A percentile compares a stretch with the other conserved stretches of the same genome.
Evolutionary conservation across 176 grass and related monocot genomes (phyloP).

Genomic region (Triticum urartu): DNA sequence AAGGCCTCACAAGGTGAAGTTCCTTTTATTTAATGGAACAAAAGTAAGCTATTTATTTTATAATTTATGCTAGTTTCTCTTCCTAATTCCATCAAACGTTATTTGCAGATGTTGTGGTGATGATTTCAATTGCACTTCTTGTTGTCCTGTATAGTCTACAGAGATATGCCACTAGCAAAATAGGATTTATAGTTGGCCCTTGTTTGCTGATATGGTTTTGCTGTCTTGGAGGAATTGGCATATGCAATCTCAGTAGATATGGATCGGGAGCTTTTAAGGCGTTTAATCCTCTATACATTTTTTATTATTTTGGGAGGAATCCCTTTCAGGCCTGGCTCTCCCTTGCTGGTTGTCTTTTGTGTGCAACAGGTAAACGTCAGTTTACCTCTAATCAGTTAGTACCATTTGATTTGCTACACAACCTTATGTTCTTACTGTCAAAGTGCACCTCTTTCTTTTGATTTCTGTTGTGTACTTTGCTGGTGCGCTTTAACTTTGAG

Average conservation of each 20-base stretch:
- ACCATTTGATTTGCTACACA: not conserved
- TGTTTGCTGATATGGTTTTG: conserved; percentile 97
- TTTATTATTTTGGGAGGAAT: conserved; percentile 84
- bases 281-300: conserved; percentile 86
- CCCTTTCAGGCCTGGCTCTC: conserved; percentile 82
- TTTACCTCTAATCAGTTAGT: not conserved
- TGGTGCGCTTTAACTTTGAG: not conserved
- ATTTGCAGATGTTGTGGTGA: conserved; percentile 76
- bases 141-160: conserved; percentile 80
- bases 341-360: conserved; percentile 84
- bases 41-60: not conserved
- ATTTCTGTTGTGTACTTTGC: conserved; percentile 16
- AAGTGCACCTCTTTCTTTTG: not conserved
- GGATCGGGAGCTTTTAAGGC: conserved; percentile 65
- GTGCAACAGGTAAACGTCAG: conserved; percentile 66
- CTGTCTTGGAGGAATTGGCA: conserved; percentile 79
- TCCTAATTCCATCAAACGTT: conserved; percentile 23
- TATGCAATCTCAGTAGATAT: conserved; percentile 86
- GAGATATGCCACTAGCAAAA: conserved; percentile 92
- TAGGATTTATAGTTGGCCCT: conserved; percentile 85
- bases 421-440: not conserved
- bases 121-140: conserved; percentile 94
- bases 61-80: not conserved
- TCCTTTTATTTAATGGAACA: conserved; percentile 10
- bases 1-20: conserved; percentile 64